phyloP scores from a whole-genome alignment of 2,329 filamentous ascomycete genomes.

The Cyphellophora europaea region DNA sequence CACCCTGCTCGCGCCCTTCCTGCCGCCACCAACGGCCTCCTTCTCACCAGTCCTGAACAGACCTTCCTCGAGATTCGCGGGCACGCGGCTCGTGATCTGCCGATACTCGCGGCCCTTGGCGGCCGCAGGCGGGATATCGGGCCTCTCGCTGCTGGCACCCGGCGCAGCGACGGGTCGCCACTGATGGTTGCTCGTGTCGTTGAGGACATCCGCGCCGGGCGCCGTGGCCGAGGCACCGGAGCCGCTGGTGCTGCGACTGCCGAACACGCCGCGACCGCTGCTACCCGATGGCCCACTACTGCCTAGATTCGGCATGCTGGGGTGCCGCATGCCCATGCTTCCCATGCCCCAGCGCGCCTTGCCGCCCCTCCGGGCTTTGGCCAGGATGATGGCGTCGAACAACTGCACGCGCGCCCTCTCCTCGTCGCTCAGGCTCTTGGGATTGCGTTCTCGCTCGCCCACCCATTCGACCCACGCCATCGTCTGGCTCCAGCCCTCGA shows the following conservation, averaged over 20 bases:
- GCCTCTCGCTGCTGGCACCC: conserved; percentile 37
- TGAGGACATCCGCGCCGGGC: conserved; percentile 46
- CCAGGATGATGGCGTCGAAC: conserved; percentile 57
- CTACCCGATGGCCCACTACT: background rate
- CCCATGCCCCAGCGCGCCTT: conserved; percentile 20
- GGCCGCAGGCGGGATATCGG: conserved; percentile 7
- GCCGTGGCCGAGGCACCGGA: background rate
- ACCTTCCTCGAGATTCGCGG: conserved; percentile 71
- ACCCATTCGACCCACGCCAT: conserved; percentile 60
- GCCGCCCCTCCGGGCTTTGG: conserved; percentile 54
- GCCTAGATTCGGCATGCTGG: background rate
- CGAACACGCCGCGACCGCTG: background rate
- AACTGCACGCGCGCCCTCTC: conserved; percentile 36
- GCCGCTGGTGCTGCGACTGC: background rate
- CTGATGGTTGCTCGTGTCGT: conserved; percentile 53
- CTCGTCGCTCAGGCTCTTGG: conserved; percentile 24
- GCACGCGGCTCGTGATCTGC: conserved; percentile 54
- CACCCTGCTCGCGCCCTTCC: background rate
- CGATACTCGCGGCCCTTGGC: conserved; percentile 46
- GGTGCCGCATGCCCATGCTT: conserved; percentile 7
- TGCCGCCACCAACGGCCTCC: background rate
- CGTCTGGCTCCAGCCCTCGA: conserved; percentile 54
- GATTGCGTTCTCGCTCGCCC: conserved; percentile 49
- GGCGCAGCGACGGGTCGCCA: conserved; percentile 55
- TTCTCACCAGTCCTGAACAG: conserved; percentile 33